phyloP scores from a whole-genome alignment of 2,329 filamentous ascomycete species.

The Colletotrichum echinochloae region DNA sequence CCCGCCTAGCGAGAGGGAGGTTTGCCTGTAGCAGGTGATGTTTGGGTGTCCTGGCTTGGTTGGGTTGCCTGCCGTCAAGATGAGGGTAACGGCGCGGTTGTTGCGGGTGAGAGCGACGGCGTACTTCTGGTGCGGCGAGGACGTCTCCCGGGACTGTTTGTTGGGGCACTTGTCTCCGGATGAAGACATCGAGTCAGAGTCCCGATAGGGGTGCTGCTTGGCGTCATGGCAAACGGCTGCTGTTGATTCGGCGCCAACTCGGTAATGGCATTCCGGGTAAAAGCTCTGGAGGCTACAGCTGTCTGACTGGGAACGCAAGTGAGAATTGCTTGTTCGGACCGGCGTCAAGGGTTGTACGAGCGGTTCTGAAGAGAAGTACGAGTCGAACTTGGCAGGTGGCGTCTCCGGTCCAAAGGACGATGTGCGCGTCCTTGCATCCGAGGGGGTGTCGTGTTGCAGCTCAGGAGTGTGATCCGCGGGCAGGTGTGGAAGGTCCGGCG shows the following conservation, averaged over 20 bases:
- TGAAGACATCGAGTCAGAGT: neutral
- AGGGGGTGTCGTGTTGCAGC: conserved; percentile 35
- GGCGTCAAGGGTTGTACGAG: conserved; percentile 32
- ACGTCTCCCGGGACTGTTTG: neutral
- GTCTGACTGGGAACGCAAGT: conserved; percentile 34
- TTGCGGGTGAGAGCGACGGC: conserved; percentile 33
- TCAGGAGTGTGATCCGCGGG: conserved; percentile 24
- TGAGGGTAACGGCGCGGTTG: conserved; percentile 33
- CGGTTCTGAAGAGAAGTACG: conserved; percentile 27
- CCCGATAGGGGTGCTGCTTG: conserved; percentile 12
- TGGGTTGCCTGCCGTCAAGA: conserved; percentile 15
- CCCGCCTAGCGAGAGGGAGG: conserved; percentile 16
- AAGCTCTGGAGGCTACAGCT: conserved; percentile 26
- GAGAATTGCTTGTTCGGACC: conserved; percentile 10
- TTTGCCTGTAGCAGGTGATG: conserved; percentile 37
- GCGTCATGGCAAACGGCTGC: neutral
- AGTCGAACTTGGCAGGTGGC: conserved; percentile 29
- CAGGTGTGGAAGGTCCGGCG: conserved; percentile 23
- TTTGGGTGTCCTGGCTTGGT: conserved; percentile 9
- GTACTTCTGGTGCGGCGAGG: conserved; percentile 31
- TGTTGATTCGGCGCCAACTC: neutral
- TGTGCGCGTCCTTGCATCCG: conserved; percentile 29
- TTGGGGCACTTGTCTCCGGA: neutral
- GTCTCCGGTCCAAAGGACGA: conserved; percentile 37
- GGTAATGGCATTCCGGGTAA: conserved; percentile 15